These are phyloP conservation scores for Anacardium occidentale DNA, from an alignment of 345 rosid species.

Conservation along the genomic window DNA sequence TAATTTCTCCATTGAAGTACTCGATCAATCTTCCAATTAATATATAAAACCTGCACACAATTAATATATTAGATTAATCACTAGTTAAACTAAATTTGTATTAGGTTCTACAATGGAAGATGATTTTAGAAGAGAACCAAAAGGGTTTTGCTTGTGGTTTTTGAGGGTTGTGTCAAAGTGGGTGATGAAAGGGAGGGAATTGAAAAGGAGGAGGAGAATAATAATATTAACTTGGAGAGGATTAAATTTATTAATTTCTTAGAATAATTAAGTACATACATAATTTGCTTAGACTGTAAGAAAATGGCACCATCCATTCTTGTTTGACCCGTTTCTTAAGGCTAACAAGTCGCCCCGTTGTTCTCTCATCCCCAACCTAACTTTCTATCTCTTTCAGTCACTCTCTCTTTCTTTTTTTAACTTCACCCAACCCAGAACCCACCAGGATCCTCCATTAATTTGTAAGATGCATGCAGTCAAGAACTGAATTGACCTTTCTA, in stretches of 20 bases:
- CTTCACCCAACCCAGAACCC: conserved; percentile 27
- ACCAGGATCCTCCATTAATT: conserved; percentile 18
- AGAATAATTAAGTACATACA: too few species aligned
- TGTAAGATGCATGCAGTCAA: conserved; percentile 18
- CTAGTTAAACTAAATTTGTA: not conserved
- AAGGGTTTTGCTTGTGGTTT: conserved; percentile 13
- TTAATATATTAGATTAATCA: too few species aligned
- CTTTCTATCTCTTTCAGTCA: conserved; percentile 21
- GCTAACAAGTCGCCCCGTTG: conserved; percentile 53
- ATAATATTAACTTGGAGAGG: not conserved
- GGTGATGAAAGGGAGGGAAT: conserved; percentile 42
- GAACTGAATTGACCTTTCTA: conserved; percentile 11
- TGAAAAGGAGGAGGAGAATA: conserved; percentile 2
- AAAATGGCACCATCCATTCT: conserved; percentile 46
- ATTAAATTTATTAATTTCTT: conserved; percentile 12
- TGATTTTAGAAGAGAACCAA: conserved; percentile 3
- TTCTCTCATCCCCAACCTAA: conserved; percentile 49
- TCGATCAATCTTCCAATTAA: not conserved
- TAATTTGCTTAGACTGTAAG: conserved; percentile 59
- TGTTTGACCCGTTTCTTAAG: conserved; percentile 85
- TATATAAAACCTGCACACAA: not conserved
- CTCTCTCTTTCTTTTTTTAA: not conserved
- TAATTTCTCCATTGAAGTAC: conserved; percentile 7
- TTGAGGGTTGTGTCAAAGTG: conserved; percentile 37
- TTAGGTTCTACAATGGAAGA: not conserved